Conservation (phyloP, 2,329 filamentous ascomycete species). For the Botrytis tulipae region DNA sequence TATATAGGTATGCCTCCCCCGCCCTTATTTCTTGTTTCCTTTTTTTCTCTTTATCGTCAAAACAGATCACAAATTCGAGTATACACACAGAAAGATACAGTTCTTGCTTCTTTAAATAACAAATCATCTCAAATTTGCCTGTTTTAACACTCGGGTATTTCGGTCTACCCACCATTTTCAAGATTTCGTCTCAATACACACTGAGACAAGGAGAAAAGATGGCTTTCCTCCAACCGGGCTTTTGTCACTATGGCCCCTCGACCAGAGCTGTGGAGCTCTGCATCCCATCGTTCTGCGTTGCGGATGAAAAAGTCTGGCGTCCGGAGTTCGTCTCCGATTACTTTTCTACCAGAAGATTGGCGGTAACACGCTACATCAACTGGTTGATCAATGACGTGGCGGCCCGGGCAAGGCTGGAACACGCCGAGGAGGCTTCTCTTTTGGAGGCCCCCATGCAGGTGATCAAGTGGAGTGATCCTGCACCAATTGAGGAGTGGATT, state of each 20-base stretch:
- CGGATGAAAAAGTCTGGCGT: not conserved
- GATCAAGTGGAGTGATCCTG: not conserved
- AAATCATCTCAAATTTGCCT: not conserved
- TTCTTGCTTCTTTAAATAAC: not conserved
- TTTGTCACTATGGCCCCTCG: not conserved
- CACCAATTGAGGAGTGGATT: not conserved
- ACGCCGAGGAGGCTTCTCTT: not conserved
- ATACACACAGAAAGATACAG: not conserved
- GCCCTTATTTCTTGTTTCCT: not conserved
- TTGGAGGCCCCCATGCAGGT: not conserved
- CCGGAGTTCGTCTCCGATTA: conserved; percentile 8
- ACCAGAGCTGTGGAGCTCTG: not conserved
- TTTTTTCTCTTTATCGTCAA: conserved; percentile 2
- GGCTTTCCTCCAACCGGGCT: not conserved
- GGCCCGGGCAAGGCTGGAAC: not conserved
- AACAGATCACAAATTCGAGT: not conserved
- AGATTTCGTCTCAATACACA: not conserved
- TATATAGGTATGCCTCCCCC: not conserved
- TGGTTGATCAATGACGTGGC: not conserved
- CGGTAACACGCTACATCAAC: conserved; percentile 1
- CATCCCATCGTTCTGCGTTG: conserved; percentile 2
- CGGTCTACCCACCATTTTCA: not conserved
- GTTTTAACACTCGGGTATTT: conserved; percentile 9
- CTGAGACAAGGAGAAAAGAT: conserved; percentile 3
- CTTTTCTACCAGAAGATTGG: not conserved